Conservation (phyloP, 2,329 filamentous ascomycete species). For the Neonectria coccinea region DNA sequence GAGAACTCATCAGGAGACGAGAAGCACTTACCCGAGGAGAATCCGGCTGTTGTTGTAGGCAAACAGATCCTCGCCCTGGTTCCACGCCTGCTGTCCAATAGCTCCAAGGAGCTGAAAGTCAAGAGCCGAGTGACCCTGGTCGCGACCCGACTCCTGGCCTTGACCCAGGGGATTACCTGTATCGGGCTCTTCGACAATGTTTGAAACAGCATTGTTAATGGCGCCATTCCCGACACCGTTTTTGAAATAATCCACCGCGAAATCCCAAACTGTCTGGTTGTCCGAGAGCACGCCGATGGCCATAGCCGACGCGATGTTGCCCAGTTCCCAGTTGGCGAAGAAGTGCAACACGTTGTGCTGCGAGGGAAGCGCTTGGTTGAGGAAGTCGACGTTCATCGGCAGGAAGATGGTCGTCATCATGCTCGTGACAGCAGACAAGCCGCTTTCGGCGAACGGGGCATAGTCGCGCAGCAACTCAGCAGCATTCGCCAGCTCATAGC, state of each 20-base stretch:
- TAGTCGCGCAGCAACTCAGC: slow-evolving; percentile 56
- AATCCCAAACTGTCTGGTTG: slow-evolving; percentile 24
- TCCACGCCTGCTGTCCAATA: slow-evolving; percentile 32
- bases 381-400: slow-evolving; percentile 19
- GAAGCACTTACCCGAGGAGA: slow-evolving; percentile 31
- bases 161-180: slow-evolving; percentile 25
- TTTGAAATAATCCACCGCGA: slow-evolving; percentile 31
- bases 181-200: slow-evolving; percentile 23
- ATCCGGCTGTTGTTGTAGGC: slow-evolving; percentile 34
- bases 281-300: slow-evolving; percentile 29
- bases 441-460: slow-evolving; percentile 41
- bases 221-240: slow-evolving; percentile 21
- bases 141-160: slow-evolving; percentile 33
- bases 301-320: slow-evolving; percentile 29
- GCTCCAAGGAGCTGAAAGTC: slow-evolving; percentile 22
- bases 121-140: slow-evolving; percentile 30
- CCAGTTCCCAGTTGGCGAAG: slow-evolving; percentile 33
- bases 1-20: too few relatives aligned
- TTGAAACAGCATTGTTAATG: slow-evolving; percentile 21
- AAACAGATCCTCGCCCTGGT: slow-evolving; percentile 32
- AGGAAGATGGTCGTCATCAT: slow-evolving; percentile 22
- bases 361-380: slow-evolving; percentile 23
- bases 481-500: slow-evolving; percentile 60
- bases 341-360: slow-evolving; percentile 27
- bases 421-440: slow-evolving; percentile 26